These are phyloP conservation scores for Diaporthe sp. DNA, from an alignment of 2,329 filamentous ascomycete genomes.

Conservation along the genomic window DNA sequence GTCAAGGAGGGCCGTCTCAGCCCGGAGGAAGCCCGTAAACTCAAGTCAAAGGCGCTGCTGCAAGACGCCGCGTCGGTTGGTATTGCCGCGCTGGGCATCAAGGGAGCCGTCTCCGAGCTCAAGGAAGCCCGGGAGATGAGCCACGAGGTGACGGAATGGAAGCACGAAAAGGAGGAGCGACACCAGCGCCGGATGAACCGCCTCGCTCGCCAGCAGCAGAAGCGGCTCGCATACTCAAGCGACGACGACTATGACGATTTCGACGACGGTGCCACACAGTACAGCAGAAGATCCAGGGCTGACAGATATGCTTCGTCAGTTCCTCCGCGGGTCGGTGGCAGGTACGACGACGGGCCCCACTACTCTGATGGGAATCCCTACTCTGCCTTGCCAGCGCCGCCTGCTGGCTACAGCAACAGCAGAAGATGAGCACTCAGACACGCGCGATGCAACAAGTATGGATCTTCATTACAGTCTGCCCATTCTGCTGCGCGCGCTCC, in stretches of 20 bases:
- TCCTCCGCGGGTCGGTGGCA: conserved; percentile 53
- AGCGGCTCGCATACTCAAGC: conserved; percentile 33
- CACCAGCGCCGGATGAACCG: conserved; percentile 61
- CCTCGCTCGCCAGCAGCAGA: conserved; percentile 33
- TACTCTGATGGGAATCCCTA: conserved; percentile 64
- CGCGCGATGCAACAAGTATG: conserved; percentile 35
- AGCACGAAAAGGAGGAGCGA: conserved; percentile 61
- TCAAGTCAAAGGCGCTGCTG: conserved; percentile 68
- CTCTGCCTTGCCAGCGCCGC: conserved; percentile 57
- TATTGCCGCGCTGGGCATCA: conserved; percentile 69
- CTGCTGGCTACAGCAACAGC: conserved; percentile 52
- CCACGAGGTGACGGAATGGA: conserved; percentile 63
- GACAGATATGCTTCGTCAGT: conserved; percentile 58
- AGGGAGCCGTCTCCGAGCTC: conserved; percentile 67
- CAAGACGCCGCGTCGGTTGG: conserved; percentile 71
- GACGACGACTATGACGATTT: conserved; percentile 39
- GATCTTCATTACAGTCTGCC: conserved; percentile 1
- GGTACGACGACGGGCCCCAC: conserved; percentile 58
- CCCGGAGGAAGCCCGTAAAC: conserved; percentile 64
- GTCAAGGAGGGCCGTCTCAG: conserved; percentile 67
- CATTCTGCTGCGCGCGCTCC: conserved; percentile 22
- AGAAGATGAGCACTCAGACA: conserved; percentile 48
- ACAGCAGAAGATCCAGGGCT: conserved; percentile 54
- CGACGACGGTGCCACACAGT: conserved; percentile 40
- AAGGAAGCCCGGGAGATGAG: conserved; percentile 66